Percentiles rank a stretch among this genome's conserved stretches.
phyloP scores from a whole-genome alignment of 176 grass and related monocot species.

The Paspalum notatum region DNA sequence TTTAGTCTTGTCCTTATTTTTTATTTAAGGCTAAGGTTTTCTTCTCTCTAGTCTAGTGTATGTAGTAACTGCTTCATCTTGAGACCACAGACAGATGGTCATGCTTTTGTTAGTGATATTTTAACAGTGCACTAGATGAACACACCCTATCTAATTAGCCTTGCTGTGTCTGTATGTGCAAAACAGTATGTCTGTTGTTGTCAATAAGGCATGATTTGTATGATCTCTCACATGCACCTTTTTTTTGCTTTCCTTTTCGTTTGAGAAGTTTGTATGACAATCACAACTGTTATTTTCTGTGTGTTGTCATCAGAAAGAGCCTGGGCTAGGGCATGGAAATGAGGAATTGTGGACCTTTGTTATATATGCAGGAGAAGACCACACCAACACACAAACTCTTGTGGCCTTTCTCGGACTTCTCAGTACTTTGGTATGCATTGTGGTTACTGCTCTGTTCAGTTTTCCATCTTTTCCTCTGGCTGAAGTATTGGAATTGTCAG shows the following conservation, averaged over 20 bases:
- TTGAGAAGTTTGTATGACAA: constrained; percentile 22
- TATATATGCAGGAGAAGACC: constrained; percentile 87
- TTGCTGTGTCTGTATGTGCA: constrained; percentile 18
- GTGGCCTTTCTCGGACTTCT: constrained; percentile 93
- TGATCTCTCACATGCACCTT: neutral
- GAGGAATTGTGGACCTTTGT: constrained; percentile 92
- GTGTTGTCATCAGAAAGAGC: constrained; percentile 79
- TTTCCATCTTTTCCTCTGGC: constrained; percentile 32
- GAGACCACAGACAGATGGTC: constrained; percentile 13
- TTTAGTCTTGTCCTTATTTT: neutral
- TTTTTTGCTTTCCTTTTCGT: constrained; percentile 36
- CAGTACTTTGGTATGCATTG: constrained; percentile 75
- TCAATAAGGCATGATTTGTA: constrained; percentile 14
- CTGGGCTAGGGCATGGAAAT: constrained; percentile 87
- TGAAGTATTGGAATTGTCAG: constrained; percentile 51
- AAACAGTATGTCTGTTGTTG: constrained; percentile 8
- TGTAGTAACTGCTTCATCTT: constrained; percentile 1
- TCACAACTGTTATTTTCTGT: constrained; percentile 21
- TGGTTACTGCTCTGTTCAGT: constrained; percentile 29
- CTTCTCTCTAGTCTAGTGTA: constrained; percentile 20
- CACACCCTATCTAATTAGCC: neutral
- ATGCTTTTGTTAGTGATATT: neutral
- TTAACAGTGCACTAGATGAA: neutral
- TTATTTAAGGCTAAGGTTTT: constrained; percentile 27
- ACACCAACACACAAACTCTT: constrained; percentile 86